Evolutionary conservation across 805 yeast genomes (phyloP), one percentile per base, ranked within the genome.

Genomic region (Candida namnaoensis): DNA sequence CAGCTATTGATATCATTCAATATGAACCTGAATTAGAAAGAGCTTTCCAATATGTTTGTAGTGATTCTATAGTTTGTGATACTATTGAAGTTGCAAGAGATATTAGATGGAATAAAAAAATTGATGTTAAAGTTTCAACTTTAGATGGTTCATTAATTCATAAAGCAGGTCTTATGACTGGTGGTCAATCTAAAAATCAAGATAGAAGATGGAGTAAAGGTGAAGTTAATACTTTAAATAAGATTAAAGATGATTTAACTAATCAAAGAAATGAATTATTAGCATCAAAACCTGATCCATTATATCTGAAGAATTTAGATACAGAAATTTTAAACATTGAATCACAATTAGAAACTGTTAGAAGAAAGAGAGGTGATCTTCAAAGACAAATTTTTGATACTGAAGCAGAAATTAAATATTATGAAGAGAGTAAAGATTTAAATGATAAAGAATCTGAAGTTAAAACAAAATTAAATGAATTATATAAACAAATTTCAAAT

Each of bases 161-260:
- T 55, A 79, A 78, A 52, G 80, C 91, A 5, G 96, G 96, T 7
- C 68, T 88, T 33, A 87, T 93, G 95, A 83, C 97, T 8, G 97
- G 97, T 58, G 97, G 97, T 49, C 64, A 69, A 27, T 69, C 77
- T 6, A 68, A 68, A n/a, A 67, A 67, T 34, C 55, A 58, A 27
- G 61, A 68, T n/a, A 67, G 70, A 43, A 71, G 75, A 47, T 87
- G 95, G 95, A 88, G 80, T 57, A 87, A 82, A 53, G 72, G 75
- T 36, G 85, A 81, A 50, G 72, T 75, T 49, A 73, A 71, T 40
- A 64, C 69, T 23, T 65, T 88, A 48, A 71, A 64, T 42, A 67
- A 71, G 9, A 52, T 80, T 40, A 61, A 66, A 41, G 74, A 68
- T 24, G 75, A 76, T 37, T 59, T 88, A 28, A 56, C 71, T n/a